These are phyloP conservation scores for Larix sibirica DNA, from an alignment of 83 land plant species.

Conservation along the genomic window DNA sequence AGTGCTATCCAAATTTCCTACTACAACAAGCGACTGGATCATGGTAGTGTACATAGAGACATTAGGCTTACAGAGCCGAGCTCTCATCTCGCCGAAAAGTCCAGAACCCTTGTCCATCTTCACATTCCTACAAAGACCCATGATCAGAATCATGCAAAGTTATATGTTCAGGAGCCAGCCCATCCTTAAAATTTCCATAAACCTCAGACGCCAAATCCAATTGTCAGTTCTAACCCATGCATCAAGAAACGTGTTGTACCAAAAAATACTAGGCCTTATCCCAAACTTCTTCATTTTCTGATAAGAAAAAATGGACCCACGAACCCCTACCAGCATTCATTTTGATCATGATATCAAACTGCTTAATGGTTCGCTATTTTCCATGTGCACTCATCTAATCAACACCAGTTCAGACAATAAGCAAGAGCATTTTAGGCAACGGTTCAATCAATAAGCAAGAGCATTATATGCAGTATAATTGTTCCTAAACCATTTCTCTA, in stretches of 20 bases:
- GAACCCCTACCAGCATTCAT: conserved; percentile 26
- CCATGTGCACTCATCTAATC: conserved; percentile 66
- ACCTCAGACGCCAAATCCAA: conserved; percentile 55
- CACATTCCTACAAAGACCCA: conserved; percentile 58
- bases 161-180: conserved; percentile 50
- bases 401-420: conserved; percentile 44
- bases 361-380: conserved; percentile 55
- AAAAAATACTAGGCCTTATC: conserved; percentile 40
- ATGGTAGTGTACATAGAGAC: conserved; percentile 75
- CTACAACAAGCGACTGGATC: conserved; percentile 40
- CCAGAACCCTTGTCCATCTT: conserved; percentile 37
- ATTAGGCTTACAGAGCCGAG: conserved; percentile 47
- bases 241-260: conserved; percentile 61
- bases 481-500: conserved; percentile 54
- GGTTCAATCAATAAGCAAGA: too few relatives aligned
- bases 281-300: conserved; percentile 63
- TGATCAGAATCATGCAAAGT: conserved; percentile 62
- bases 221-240: conserved; percentile 43
- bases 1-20: conserved; percentile 56
- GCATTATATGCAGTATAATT: conserved; percentile 56
- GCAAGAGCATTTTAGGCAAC: conserved; percentile 26
- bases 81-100: conserved; percentile 47
- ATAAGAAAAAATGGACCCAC: conserved; percentile 17
- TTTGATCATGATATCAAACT: conserved; percentile 66
- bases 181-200: conserved; percentile 51